Base-by-base conservation (phyloP, 495 filamentous ascomycete species). In the Lasiosphaeria hispida region DNA sequence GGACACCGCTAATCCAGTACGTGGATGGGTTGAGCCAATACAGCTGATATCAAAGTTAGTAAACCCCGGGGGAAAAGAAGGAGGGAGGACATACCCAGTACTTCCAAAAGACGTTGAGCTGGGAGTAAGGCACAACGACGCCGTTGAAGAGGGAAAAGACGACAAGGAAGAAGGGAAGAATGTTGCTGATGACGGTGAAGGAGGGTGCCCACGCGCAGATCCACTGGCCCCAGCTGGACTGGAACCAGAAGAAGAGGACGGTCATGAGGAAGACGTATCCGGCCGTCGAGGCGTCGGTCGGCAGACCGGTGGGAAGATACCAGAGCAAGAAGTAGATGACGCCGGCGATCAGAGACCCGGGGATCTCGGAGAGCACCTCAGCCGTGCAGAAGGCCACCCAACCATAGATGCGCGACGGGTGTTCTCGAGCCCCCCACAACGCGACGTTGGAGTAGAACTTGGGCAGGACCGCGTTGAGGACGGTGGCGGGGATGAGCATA, bases 261-360 rank as follows among this genome's bases (percentile, higher is more conserved):
- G 83, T 84, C 85, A 96, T 91, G 15, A 96, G 73, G 77, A 88
- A 96, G 43, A 89, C 85, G 67, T 95, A 95, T 42, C 92, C 90
- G 0, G 90, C 83, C 0, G 79, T 79, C 3, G 80, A 75, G 8
- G 80, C 78, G 55, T 87, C 83, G 0, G 72, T 76, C 0, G 89
- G 86, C 10, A 94, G 71, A 0, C 91, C 90, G 0, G 85, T 81
- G 3, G 91, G 83, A 62, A 79, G 91, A 74, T 94, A 96, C 90
- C 90, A 95, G 0, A 89, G 72, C 2, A 85, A 55, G 71, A 77
- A 96, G 75, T 92, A 94, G 40, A 95, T 68, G 10, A 86, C 73
- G 0, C 72, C 80, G 0, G 77, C 79, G 23, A 90, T 49, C 55
- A 92, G 80, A 8, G 83, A 80, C 35, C 81, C 81, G 0, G 91